These are phyloP conservation scores for Tetrahymena thermophila DNA, from an alignment of 73 alveolate genomes.

Conservation along the genomic window DNA sequence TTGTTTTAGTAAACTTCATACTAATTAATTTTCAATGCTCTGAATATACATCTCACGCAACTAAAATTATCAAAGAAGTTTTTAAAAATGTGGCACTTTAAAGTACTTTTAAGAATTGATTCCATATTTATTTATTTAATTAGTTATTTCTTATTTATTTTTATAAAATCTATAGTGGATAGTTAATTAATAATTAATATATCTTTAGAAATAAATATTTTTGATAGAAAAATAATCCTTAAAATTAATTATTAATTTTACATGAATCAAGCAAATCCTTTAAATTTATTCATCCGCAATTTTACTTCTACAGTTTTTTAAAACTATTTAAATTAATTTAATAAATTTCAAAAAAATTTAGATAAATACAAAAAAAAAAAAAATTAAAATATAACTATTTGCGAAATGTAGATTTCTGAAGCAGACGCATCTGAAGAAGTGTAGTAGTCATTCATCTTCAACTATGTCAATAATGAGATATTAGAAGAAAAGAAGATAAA, in stretches of 20 bases:
- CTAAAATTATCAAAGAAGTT: constrained; percentile 18
- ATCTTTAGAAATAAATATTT: neutral
- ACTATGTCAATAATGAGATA: neutral
- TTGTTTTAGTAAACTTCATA: neutral
- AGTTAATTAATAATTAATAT: neutral
- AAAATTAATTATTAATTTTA: neutral
- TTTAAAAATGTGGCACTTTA: neutral
- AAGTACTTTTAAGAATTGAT: neutral
- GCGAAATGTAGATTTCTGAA: neutral
- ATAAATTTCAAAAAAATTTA: neutral
- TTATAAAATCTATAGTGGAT: neutral
- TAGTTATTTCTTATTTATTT: neutral
- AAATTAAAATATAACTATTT: neutral
- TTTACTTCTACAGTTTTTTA: neutral
- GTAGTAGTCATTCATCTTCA: neutral
- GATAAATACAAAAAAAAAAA: neutral
- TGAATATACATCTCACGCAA: constrained; percentile 40
- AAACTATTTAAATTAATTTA: neutral
- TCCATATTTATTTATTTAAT: neutral
- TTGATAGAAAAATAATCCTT: neutral
- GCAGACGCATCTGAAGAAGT: neutral
- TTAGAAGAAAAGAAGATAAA: neutral
- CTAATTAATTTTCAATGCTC: constrained; percentile 22
- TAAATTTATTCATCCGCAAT: neutral
- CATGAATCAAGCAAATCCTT: neutral